Conservation (phyloP, 2,329 filamentous ascomycete species). For the Talaromyces pinophilus region DNA sequence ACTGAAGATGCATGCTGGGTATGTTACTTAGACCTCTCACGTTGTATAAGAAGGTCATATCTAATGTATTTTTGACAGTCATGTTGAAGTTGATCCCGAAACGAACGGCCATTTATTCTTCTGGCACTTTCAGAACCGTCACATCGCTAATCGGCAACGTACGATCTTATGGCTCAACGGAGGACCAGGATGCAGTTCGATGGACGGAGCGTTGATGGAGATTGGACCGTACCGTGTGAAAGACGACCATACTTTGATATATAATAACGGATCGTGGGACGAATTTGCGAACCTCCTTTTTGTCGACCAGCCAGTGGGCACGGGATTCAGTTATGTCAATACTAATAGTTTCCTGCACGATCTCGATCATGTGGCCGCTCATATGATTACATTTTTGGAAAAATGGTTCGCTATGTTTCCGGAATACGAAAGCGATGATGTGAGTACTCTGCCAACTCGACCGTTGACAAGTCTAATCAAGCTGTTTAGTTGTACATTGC, state of each 20-base stretch:
- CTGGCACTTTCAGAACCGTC: constrained; percentile 95
- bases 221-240: constrained; percentile 88
- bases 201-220: constrained; percentile 96
- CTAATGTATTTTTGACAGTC: constrained; percentile 54
- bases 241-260: constrained; percentile 67
- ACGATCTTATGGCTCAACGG: constrained; percentile 98
- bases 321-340: constrained; percentile 93
- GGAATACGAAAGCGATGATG: constrained; percentile 87
- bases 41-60: not conserved
- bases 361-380: constrained; percentile 81
- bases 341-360: constrained; percentile 84
- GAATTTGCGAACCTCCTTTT: constrained; percentile 97
- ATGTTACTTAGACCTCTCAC: constrained; percentile 31
- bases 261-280: constrained; percentile 96
- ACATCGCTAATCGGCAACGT: constrained; percentile 87
- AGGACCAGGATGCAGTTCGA: constrained; percentile 93
- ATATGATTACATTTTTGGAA: constrained; percentile 85
- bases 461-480: not conserved
- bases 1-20: constrained; percentile 98
- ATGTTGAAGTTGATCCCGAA: constrained; percentile 84
- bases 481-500: constrained; percentile 79
- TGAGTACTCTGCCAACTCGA: constrained; percentile 43
- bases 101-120: constrained; percentile 96
- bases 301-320: constrained; percentile 95
- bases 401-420: constrained; percentile 91